Evolutionary conservation across 2,329 filamentous ascomycete genomes (phyloP), one percentile per base, ranked within the genome.

Genomic region (Cadophora luteo-olivacea): DNA sequence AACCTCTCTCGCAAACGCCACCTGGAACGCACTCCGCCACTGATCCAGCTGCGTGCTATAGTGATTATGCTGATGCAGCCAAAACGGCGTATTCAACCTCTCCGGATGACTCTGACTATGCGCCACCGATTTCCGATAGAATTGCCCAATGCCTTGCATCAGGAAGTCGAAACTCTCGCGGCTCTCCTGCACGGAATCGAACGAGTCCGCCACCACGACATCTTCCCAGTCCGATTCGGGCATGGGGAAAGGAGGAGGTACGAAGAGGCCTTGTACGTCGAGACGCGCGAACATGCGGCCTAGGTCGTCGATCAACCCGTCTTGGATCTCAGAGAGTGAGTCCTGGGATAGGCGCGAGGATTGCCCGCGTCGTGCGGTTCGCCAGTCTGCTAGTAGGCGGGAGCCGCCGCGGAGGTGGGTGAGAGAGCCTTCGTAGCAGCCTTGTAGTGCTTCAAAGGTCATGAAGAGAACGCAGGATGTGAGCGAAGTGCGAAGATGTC

Each of bases 391-490:
- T 11, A 77, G 67, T 9, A 77, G 67, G 61, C 76, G 69, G 5
- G 75, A 77, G 1, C 76, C 76, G 19, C 76, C 76, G 41, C 75
- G 68, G 8, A 77, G 65, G 72, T 77, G 76, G 7, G 75, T 77
- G 51, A 77, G 70, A 16, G 75, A 72, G 29, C 75, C 75, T 65
- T 77, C 75, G 55, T 77, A 77, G 62, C 72, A 75, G 54, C 76
- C 76, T 62, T 77, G 76, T 14, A 77, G 69, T 29, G 76, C 75
- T 65, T 77, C 76, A 54, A 77, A 76, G 12, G 74, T 74, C 75
- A 77, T 77, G 55, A 76, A 77, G 16, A 77, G 61, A 25, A 76
- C 75, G 58, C 75, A 77, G 19, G 71, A 74, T 54, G 76, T 77
- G 16, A 77, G 68, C 14, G 75, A 77, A 19, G 75, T 77, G 36